phyloP scores from a whole-genome alignment of 2,329 filamentous ascomycete genomes.

The Penicillium sp. region DNA sequence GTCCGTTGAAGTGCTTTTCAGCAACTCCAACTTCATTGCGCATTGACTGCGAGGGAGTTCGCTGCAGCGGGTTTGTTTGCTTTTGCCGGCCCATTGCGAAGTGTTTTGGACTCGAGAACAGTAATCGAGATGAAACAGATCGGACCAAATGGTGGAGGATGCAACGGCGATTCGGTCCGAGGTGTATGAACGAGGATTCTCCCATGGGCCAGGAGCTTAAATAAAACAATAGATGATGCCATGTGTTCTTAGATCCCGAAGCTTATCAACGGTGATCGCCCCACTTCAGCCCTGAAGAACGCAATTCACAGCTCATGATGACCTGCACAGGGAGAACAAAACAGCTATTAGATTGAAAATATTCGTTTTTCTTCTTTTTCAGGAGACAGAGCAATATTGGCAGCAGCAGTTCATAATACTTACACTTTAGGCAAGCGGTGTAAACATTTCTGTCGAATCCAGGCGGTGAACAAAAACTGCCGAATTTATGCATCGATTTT shows the following conservation, averaged over 20 bases:
- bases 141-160: not conserved
- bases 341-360: not conserved
- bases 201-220: not conserved
- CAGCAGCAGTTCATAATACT: not conserved
- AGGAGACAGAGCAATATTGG: not conserved
- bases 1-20: constrained; percentile 30
- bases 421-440: not conserved
- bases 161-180: not conserved
- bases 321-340: too few relatives aligned
- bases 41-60: constrained; percentile 61
- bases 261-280: constrained; percentile 20
- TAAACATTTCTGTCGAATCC: not conserved
- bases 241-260: constrained; percentile 34
- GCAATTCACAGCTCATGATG: not conserved
- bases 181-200: not conserved
- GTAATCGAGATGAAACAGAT: not conserved
- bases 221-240: constrained; percentile 28
- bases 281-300: constrained; percentile 16
- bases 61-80: constrained; percentile 59
- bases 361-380: not conserved
- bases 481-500: constrained; percentile 1
- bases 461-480: constrained; percentile 6
- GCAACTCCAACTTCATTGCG: constrained; percentile 31
- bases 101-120: not conserved
- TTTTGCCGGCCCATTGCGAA: constrained; percentile 64